phyloP scores from a whole-genome alignment of 371 early-diverging fungal genomes.

The Mucor irregularis region DNA sequence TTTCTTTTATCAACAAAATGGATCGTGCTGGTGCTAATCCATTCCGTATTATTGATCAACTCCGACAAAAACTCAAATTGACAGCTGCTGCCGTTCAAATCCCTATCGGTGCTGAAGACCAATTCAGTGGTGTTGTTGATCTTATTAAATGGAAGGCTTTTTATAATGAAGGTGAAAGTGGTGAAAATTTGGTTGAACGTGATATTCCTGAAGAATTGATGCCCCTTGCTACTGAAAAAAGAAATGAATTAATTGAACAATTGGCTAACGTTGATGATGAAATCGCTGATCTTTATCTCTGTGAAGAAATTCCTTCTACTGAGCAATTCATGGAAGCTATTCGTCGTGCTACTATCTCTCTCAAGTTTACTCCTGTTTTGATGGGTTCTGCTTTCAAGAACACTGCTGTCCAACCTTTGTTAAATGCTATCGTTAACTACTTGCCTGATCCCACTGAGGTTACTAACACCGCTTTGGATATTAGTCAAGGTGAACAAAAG shows the following conservation, averaged over 20 bases:
- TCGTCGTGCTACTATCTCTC: slow-evolving; percentile 77
- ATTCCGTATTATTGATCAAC: slow-evolving; percentile 87
- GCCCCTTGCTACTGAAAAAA: slow-evolving; percentile 71
- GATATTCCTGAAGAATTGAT: slow-evolving; percentile 82
- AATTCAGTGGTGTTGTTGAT: slow-evolving; percentile 93
- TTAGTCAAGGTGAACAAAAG: slow-evolving; percentile 66
- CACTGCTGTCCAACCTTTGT: slow-evolving; percentile 76
- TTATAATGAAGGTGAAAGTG: slow-evolving; percentile 88
- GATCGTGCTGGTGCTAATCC: slow-evolving; percentile 96
- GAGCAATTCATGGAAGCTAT: slow-evolving; percentile 74
- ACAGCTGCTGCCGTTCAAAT: slow-evolving; percentile 92
- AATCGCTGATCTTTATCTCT: slow-evolving; percentile 82
- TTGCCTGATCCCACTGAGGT: slow-evolving; percentile 83
- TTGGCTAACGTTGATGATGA: slow-evolving; percentile 88
- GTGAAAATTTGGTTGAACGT: slow-evolving; percentile 68
- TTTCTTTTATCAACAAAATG: slow-evolving; percentile 91
- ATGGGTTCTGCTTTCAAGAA: slow-evolving; percentile 92
- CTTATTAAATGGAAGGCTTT: slow-evolving; percentile 84
- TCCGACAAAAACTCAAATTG: slow-evolving; percentile 86
- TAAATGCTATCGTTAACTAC: slow-evolving; percentile 74
- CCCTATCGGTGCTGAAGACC: slow-evolving; percentile 91
- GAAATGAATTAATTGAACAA: slow-evolving; percentile 79
- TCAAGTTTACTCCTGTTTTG: slow-evolving; percentile 83
- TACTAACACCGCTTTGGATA: slow-evolving; percentile 74
- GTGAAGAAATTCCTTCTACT: slow-evolving; percentile 72